Conservation (phyloP, 2,329 filamentous ascomycete genomes). For the Trichoderma sp. region DNA sequence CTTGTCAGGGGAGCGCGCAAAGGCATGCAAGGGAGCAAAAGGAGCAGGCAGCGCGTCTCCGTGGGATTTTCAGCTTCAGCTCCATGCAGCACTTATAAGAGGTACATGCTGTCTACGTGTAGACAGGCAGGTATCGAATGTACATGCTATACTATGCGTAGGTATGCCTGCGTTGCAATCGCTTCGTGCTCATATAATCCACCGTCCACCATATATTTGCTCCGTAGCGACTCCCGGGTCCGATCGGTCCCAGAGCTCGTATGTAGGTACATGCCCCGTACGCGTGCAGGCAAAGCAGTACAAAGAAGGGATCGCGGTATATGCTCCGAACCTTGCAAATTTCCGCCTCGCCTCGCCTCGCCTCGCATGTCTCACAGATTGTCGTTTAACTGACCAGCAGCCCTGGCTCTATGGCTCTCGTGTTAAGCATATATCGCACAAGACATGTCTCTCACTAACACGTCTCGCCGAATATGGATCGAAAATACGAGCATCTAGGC, state of each 20-base stretch:
- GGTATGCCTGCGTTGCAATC: conserved; percentile 11
- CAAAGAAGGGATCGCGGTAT: neutral
- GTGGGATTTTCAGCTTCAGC: conserved; percentile 17
- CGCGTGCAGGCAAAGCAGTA: neutral
- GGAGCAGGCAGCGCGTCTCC: conserved; percentile 11
- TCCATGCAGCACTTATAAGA: conserved; percentile 3
- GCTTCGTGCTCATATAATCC: neutral
- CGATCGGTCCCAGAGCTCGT: neutral
- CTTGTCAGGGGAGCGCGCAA: conserved; percentile 24
- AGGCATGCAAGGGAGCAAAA: conserved; percentile 21
- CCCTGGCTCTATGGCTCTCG: neutral
- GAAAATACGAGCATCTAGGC: conserved; percentile 8
- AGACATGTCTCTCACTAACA: conserved; percentile 14
- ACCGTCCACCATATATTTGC: conserved; percentile 8
- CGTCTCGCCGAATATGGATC: neutral
- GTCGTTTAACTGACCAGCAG: conserved; percentile 15
- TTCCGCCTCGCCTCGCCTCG: conserved; percentile 22
- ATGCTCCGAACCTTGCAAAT: conserved; percentile 23
- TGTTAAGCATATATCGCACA: conserved; percentile 25
- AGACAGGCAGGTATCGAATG: neutral
- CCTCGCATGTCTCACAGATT: conserved; percentile 14
- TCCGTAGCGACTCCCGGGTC: conserved; percentile 18
- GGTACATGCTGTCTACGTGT: too few relatives aligned
- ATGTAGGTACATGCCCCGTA: neutral
- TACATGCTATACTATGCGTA: neutral